Evolutionary conservation across 768 basidiomycete genomes (phyloP), one percentile per base, ranked within the genome.

Genomic region (Phanerochaete carnosa): DNA sequence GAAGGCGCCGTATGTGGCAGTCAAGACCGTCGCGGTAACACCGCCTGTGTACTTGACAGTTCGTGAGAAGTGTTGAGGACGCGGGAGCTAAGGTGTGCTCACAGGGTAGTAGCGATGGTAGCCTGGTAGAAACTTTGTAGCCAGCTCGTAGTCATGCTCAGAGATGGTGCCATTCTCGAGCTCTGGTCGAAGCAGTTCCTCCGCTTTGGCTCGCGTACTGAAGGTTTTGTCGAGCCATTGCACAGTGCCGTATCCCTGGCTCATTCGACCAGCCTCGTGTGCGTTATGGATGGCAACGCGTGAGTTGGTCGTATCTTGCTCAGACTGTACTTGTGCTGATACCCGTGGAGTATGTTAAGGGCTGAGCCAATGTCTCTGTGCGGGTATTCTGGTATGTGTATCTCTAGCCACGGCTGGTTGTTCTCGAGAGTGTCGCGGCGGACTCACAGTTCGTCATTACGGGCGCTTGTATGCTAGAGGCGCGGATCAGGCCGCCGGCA

Each of bases 81-180:
- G 50, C 9, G 26, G 59, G 58, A 45, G 53, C 62, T 63, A 15
- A 65, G 51, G 64, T 80, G 75, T 53, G 39, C 39, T 43, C 39
- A 81, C 77, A 59, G 78, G 76, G 62, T 73, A 76, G 62, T 81
- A 76, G 32, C 76, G 70, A 74, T 81, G 64, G 74, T 68, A 65
- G 39, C 78, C 79, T 37, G 86, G 80, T 28, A 86, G 71, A 74
- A 88, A 89, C 28, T 68, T 68, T 59, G 76, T 68, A 3, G 86
- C 82, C 12, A 80, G 70, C 0, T 87, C 77, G 69, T 81, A 88
- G 75, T 90, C 88, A 57, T 77, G 79, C 22, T 65, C 67, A 4
- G 79, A 76, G 59, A 86, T 72, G 63, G 76, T 75, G 16, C 82
- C 84, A n/a, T 73, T 67, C 33, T 85, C 80, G 52, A 78, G 77